Conservation (phyloP, 2,329 filamentous ascomycete genomes). For the Monosporascus ibericus region DNA sequence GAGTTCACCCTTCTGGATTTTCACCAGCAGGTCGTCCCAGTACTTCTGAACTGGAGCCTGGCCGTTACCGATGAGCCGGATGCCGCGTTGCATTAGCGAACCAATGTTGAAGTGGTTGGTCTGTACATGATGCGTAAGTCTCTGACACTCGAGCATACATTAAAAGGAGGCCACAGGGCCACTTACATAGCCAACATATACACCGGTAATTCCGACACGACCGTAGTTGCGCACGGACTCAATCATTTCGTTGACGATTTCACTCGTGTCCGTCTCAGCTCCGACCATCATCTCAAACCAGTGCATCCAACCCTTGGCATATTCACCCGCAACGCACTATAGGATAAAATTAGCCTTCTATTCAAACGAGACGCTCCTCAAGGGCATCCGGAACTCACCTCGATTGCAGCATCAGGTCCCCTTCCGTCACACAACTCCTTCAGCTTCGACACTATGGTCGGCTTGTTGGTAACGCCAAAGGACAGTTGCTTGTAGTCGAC, state of each 20-base stretch:
- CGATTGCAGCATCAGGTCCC: constrained; percentile 64
- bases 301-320: constrained; percentile 55
- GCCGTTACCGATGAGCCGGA: constrained; percentile 65
- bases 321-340: constrained; percentile 59
- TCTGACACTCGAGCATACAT: neutral
- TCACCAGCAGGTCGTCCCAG: constrained; percentile 69
- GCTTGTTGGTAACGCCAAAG: constrained; percentile 49
- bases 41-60: constrained; percentile 74
- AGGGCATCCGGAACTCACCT: constrained; percentile 13
- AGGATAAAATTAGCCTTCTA: constrained; percentile 29
- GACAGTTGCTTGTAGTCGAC: constrained; percentile 61
- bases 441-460: constrained; percentile 63
- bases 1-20: constrained; percentile 61
- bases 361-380: neutral
- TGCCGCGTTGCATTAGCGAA: constrained; percentile 78
- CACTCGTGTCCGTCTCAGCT: constrained; percentile 77
- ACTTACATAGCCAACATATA: constrained; percentile 54
- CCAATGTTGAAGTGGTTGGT: constrained; percentile 82
- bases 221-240: constrained; percentile 67
- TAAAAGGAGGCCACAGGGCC: neutral
- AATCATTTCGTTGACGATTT: constrained; percentile 76
- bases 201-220: constrained; percentile 70
- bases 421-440: constrained; percentile 68
- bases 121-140: constrained; percentile 26
- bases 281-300: constrained; percentile 55